phyloP scores from a whole-genome alignment of 768 basidiomycete genomes.

The Amanita exitialis region DNA sequence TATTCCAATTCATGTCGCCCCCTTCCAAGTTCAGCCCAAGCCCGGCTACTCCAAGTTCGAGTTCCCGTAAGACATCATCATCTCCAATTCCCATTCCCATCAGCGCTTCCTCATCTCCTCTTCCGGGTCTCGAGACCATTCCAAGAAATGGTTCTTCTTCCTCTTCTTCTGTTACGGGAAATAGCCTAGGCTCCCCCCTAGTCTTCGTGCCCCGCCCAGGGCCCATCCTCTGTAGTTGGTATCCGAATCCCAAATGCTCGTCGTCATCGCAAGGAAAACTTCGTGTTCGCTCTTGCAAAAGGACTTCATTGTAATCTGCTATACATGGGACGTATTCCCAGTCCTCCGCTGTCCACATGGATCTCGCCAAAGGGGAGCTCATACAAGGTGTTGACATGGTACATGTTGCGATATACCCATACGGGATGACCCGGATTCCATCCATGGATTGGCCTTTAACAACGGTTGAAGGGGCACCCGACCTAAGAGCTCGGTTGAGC shows the following conservation, averaged over 20 bases:
- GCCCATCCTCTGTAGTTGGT: slow-evolving; percentile 9
- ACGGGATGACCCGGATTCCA: background rate
- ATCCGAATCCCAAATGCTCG: slow-evolving; percentile 4
- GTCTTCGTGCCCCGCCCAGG: background rate
- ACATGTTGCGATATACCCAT: slow-evolving; percentile 17
- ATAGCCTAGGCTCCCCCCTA: slow-evolving; percentile 16
- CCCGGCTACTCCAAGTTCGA: slow-evolving; percentile 20
- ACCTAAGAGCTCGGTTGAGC: slow-evolving; percentile 38
- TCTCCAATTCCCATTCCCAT: slow-evolving; percentile 12
- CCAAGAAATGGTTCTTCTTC: slow-evolving; percentile 14
- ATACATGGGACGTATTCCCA: slow-evolving; percentile 12
- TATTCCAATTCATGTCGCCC: slow-evolving; percentile 12
- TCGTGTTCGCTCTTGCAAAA: slow-evolving; percentile 1
- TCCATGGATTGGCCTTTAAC: background rate
- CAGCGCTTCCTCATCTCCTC: slow-evolving; percentile 14
- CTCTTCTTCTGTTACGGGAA: slow-evolving; percentile 32
- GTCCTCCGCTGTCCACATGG: slow-evolving; percentile 29
- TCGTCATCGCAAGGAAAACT: background rate
- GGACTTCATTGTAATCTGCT: slow-evolving; percentile 1
- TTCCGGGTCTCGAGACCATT: no score
- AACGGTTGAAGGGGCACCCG: background rate
- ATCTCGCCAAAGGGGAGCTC: slow-evolving; percentile 39
- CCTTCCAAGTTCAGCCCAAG: slow-evolving; percentile 20
- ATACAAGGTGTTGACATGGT: slow-evolving; percentile 40
- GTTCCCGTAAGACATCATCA: slow-evolving; percentile 17